Evolutionary conservation across 108 stramenopile species (phyloP).

Genomic region (Cyclotella sp.): DNA sequence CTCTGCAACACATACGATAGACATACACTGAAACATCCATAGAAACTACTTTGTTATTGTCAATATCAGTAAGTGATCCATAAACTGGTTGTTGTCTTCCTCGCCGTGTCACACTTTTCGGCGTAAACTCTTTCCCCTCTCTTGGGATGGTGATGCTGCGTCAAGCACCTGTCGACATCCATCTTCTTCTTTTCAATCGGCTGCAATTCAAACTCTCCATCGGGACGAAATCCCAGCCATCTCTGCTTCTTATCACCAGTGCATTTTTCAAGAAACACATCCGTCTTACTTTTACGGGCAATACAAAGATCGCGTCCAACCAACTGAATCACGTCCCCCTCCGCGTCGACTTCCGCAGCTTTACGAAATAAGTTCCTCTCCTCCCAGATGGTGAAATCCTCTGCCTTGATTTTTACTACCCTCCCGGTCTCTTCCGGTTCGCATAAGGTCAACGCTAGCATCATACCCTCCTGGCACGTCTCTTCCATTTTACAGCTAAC

Average conservation of each 20-base stretch:
- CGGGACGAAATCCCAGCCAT: conserved; percentile 23
- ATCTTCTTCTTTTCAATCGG: conserved; percentile 10
- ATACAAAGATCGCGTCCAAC: conserved; percentile 13
- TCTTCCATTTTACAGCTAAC: conserved; percentile 8
- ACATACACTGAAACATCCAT: too few relatives aligned
- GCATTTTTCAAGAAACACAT: conserved; percentile 12
- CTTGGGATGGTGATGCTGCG: conserved; percentile 49
- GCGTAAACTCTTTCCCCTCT: conserved; percentile 31
- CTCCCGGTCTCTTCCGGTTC: conserved; percentile 6
- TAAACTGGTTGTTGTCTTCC: conserved; percentile 17
- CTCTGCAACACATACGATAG: too few relatives aligned
- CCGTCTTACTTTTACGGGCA: neutral
- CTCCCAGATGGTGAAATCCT: neutral
- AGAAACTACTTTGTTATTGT: neutral
- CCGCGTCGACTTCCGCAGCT: neutral
- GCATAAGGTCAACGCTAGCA: conserved; percentile 11
- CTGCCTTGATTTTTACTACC: neutral
- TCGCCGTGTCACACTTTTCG: conserved; percentile 27
- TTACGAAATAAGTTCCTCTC: conserved; percentile 1
- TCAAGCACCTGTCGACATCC: conserved; percentile 21
- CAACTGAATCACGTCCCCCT: conserved; percentile 11
- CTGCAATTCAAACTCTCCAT: conserved; percentile 38
- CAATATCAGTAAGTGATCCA: conserved; percentile 30
- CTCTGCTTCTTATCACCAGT: conserved; percentile 9
- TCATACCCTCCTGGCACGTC: conserved; percentile 16